Conservation (phyloP, 148 eudicot species). For the Simmondsia chinensis region DNA sequence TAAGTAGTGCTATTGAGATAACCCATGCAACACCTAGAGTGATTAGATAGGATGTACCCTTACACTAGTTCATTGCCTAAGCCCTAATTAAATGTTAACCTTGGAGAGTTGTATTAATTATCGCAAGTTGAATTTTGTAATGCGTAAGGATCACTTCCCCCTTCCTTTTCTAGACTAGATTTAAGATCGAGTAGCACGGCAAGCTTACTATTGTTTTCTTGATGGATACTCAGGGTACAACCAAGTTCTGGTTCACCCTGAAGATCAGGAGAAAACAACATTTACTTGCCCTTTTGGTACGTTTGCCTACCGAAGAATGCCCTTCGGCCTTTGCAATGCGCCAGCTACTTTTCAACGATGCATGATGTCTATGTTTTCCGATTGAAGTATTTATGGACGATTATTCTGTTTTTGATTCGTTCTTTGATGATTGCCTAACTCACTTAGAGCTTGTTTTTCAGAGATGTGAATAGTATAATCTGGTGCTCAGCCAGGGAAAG, state of each 20-base stretch:
- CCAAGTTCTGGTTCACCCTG: not conserved
- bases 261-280: slow-evolving; percentile 5
- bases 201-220: slow-evolving; percentile 1
- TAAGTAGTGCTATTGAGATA: too few species aligned
- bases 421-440: not conserved
- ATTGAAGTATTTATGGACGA: slow-evolving; percentile 5
- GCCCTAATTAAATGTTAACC: too few species aligned
- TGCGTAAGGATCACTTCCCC: slow-evolving; percentile 7
- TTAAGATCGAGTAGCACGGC: not conserved
- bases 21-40: too few species aligned
- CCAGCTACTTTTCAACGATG: slow-evolving; percentile 3
- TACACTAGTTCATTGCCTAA: too few species aligned
- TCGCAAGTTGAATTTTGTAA: not conserved
- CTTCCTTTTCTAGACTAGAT: not conserved
- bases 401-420: slow-evolving; percentile 1
- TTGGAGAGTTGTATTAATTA: slow-evolving; percentile 12
- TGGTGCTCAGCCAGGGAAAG: too few species aligned
- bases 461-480: too few species aligned
- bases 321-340: slow-evolving; percentile 1
- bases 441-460: not conserved
- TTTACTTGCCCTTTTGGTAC: not conserved
- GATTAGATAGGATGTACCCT: too few species aligned
- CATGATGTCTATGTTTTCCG: slow-evolving; percentile 6
- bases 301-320: not conserved
- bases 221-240: slow-evolving; percentile 3